Evolutionary conservation across 805 yeast genomes (phyloP), one percentile per base, ranked within the genome.

Genomic region (Spathaspora passalidarum): DNA sequence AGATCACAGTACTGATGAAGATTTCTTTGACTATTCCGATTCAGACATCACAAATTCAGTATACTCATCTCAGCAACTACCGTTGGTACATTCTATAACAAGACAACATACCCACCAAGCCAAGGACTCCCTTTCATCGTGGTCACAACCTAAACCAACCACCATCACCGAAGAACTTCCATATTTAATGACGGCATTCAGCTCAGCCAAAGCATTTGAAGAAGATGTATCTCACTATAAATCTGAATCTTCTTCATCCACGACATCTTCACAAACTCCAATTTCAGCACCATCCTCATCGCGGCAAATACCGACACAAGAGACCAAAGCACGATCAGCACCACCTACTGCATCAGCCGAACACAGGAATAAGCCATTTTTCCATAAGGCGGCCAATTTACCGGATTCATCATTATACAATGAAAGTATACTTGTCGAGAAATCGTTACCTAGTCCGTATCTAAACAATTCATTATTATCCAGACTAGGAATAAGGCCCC

Each of bases 131-230:
- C 22, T 39, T 9, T 39, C 42, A 13, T 6, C 20, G 6, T 25
- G 22, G 14, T 39, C 42, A 4, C 19, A 17, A 3, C 20, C 18
- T 11, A 16, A 22, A 9, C 8, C 32, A 13, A 75, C 86, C 0
- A 77, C 85, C 6, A 65, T 85, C 13, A 57, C 82, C 1, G 85
- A 81, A 42, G 87, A 84, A 56, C 59, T 85, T 49, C 92, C 92
- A 1, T 76, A 75, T 48, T 62, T 85, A 55, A 69, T 84, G 75
- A 70, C 79, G 18, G 90, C 88, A 14, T 85, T 84, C 56, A 76
- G 80, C 57, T 79, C 80, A 49, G 86, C 84, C 2, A 79, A 73
- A 51, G 76, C 72, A 32, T 63, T 80, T 13, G 85, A 81, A 46
- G 76, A 77, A 50, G 88, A 81, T 49, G 52, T 63, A 2, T 51